phyloP scores from a whole-genome alignment of 441 rosid species.

The Macaranga tanarius region DNA sequence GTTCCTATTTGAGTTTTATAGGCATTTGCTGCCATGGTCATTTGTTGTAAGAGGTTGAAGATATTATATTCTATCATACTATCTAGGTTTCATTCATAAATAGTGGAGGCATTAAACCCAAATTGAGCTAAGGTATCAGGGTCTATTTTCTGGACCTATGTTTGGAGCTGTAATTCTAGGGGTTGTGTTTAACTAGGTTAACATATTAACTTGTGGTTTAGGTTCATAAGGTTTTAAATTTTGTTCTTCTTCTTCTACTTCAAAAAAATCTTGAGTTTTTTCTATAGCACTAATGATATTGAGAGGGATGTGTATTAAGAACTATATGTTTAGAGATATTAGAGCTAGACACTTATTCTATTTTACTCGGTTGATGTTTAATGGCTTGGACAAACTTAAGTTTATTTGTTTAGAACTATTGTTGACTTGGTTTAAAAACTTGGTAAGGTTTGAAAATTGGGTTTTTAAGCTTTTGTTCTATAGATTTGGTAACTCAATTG shows the following conservation, averaged over 20 bases:
- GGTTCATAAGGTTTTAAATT: neutral
- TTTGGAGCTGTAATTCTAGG: too few relatives aligned
- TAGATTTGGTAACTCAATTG: neutral
- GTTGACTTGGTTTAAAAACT: neutral
- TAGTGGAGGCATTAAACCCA: too few relatives aligned
- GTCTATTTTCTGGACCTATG: too few relatives aligned
- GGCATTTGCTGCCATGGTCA: too few relatives aligned
- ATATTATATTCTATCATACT: too few relatives aligned
- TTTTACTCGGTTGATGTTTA: neutral
- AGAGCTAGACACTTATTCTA: neutral
- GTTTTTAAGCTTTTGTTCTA: neutral
- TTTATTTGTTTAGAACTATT: too few relatives aligned
- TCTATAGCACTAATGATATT: neutral
- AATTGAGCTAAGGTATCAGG: too few relatives aligned
- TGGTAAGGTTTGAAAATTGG: neutral
- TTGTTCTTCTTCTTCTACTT: neutral
- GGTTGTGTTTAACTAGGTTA: too few relatives aligned
- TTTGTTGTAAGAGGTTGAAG: too few relatives aligned
- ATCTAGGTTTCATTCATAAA: too few relatives aligned
- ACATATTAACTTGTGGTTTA: neutral
- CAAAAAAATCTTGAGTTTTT: neutral
- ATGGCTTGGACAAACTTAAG: neutral
- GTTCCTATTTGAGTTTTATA: too few relatives aligned
- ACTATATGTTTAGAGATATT: neutral
- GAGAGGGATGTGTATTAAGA: neutral